Evolutionary conservation across 352 stramenopile species (phyloP).

Genomic region (Hyaloperonospora brassicae): DNA sequence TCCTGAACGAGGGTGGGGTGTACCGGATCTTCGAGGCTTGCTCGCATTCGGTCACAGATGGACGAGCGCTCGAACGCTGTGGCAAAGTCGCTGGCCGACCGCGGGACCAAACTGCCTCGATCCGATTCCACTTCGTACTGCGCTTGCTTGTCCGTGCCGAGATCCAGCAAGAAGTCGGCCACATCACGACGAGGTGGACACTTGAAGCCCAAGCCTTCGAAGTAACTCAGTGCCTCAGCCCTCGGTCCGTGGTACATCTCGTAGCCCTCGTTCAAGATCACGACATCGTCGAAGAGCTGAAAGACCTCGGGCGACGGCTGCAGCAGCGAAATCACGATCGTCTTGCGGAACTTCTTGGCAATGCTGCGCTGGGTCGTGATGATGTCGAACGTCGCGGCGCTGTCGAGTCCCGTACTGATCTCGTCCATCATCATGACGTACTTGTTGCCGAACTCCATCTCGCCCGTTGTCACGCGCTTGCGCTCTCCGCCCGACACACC

Average conservation of each 20-base stretch:
- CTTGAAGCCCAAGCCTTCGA: conserved; percentile 14
- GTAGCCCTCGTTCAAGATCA: conserved; percentile 12
- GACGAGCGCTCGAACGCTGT: conserved; percentile 7
- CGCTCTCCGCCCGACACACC: too few relatives aligned
- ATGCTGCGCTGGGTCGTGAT: conserved; percentile 14
- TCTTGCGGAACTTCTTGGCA: conserved; percentile 21
- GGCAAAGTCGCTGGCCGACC: conserved; percentile 7
- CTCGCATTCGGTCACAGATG: neutral
- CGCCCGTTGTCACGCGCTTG: too few relatives aligned
- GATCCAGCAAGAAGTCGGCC: conserved; percentile 44
- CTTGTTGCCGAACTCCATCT: conserved; percentile 42
- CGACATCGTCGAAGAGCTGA: conserved; percentile 16
- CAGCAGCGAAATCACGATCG: conserved; percentile 15
- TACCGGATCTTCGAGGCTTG: conserved; percentile 5
- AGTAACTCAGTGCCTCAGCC: conserved; percentile 4
- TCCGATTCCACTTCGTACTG: conserved; percentile 18
- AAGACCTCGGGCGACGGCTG: conserved; percentile 20
- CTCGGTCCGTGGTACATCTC: conserved; percentile 14
- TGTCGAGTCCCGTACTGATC: conserved; percentile 18
- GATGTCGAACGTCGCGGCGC: conserved; percentile 16
- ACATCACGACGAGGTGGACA: conserved; percentile 28
- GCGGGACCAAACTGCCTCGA: conserved; percentile 1
- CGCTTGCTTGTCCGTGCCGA: conserved; percentile 35
- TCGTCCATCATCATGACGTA: conserved; percentile 21
- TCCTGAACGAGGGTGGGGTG: too few relatives aligned